phyloP scores from a whole-genome alignment of 2,329 filamentous ascomycete genomes.

The Fusarium marasasianum region DNA sequence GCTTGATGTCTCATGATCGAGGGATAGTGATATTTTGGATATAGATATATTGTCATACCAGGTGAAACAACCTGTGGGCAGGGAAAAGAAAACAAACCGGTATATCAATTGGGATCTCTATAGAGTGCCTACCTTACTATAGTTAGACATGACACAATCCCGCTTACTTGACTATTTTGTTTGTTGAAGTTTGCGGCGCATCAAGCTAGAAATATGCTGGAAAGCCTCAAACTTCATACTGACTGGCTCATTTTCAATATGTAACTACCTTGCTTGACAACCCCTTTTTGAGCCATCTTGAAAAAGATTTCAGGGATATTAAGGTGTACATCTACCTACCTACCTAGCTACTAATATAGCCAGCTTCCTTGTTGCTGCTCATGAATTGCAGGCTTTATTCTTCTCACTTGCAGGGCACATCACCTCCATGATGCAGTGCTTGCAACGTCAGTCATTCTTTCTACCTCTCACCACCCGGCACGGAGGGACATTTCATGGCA shows the following conservation, averaged over 20 bases:
- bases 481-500: neutral
- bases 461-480: neutral
- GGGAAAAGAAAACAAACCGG: constrained; percentile 15
- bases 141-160: constrained; percentile 10
- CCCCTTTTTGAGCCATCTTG: neutral
- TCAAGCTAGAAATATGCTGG: constrained; percentile 1
- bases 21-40: constrained; percentile 9
- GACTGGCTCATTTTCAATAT: neutral
- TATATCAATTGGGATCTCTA: neutral
- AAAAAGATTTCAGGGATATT: neutral
- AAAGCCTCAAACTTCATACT: neutral
- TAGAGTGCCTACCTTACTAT: constrained; percentile 2
- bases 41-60: constrained; percentile 5
- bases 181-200: constrained; percentile 8
- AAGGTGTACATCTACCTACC: neutral
- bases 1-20: constrained; percentile 9
- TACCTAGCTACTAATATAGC: neutral
- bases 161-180: neutral
- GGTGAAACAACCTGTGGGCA: constrained; percentile 6
- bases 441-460: neutral
- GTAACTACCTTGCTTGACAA: neutral
- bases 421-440: neutral
- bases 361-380: neutral
- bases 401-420: neutral
- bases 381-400: neutral